These are phyloP conservation scores for Tylopilus rubrobrunneus DNA, from an alignment of 768 basidiomycete genomes.

Conservation along the genomic window DNA sequence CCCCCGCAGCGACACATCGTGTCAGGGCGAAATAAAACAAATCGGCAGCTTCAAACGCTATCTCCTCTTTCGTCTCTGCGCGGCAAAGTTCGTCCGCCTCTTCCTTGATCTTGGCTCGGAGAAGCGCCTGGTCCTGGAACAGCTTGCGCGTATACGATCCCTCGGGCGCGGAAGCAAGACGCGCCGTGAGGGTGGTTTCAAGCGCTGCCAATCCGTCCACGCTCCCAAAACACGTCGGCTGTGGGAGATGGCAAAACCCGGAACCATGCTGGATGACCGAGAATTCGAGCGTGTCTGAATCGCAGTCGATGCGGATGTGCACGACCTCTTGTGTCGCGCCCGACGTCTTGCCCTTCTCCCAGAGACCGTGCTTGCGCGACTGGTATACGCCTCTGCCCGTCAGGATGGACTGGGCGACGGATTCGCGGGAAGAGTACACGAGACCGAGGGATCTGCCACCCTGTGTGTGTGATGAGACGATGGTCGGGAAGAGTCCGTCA, in stretches of 20 bases:
- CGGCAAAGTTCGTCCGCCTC: slow-evolving; percentile 96
- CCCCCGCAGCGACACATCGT: slow-evolving; percentile 79
- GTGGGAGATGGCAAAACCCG: slow-evolving; percentile 92
- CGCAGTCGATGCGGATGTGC: slow-evolving; percentile 84
- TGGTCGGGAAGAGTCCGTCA: slow-evolving; percentile 91
- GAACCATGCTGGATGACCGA: slow-evolving; percentile 83
- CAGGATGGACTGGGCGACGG: slow-evolving; percentile 80
- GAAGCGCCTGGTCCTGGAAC: slow-evolving; percentile 76
- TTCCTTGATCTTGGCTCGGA: slow-evolving; percentile 94
- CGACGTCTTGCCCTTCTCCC: slow-evolving; percentile 96
- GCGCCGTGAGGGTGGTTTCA: slow-evolving; percentile 70
- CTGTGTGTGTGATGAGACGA: slow-evolving; percentile 69
- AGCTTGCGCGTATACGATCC: slow-evolving; percentile 90
- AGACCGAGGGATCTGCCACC: slow-evolving; percentile 80
- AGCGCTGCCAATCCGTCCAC: slow-evolving; percentile 75
- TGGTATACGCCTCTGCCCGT: slow-evolving; percentile 94
- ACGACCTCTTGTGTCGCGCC: slow-evolving; percentile 89
- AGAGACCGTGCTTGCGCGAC: slow-evolving; percentile 91
- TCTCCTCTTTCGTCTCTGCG: slow-evolving; percentile 71
- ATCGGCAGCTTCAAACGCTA: slow-evolving; percentile 95
- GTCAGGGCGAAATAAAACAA: slow-evolving; percentile 89
- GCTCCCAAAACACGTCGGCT: slow-evolving; percentile 86
- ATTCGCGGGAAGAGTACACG: slow-evolving; percentile 90
- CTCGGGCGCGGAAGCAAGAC: slow-evolving; percentile 73
- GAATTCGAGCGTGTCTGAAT: slow-evolving; percentile 89